These are phyloP conservation scores for Penicillium paradoxum DNA, from an alignment of 495 filamentous ascomycete genomes.

Conservation along the genomic window DNA sequence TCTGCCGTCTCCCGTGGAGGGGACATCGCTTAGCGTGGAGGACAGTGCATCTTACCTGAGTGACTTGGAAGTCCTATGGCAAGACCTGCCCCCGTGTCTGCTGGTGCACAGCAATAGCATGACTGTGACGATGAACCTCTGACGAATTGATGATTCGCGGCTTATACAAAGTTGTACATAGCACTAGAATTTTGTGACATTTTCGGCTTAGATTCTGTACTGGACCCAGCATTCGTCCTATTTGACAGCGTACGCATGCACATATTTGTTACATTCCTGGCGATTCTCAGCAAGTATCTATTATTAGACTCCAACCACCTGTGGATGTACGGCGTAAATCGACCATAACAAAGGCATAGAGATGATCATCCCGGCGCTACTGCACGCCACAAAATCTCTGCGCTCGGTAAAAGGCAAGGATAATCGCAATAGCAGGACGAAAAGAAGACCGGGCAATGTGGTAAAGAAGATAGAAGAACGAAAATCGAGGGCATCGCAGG, in stretches of 20 bases:
- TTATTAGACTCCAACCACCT: too few species aligned
- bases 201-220: background rate
- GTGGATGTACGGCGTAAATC: too few species aligned
- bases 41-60: slow-evolving; percentile 67
- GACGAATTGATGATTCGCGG: slow-evolving; percentile 17
- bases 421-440: background rate
- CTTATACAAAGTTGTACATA: slow-evolving; percentile 11
- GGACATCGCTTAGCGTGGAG: slow-evolving; percentile 63
- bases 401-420: background rate
- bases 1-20: slow-evolving; percentile 70
- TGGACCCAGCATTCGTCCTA: background rate
- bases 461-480: background rate
- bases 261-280: too few species aligned
- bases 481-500: too few species aligned
- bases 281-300: too few species aligned
- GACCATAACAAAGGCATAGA: slow-evolving; percentile 1
- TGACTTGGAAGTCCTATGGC: slow-evolving; percentile 71
- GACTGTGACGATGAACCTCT: slow-evolving; percentile 84
- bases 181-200: slow-evolving; percentile 1
- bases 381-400: slow-evolving; percentile 12
- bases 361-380: slow-evolving; percentile 9
- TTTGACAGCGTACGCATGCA: background rate
- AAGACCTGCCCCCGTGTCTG: slow-evolving; percentile 62
- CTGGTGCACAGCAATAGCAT: slow-evolving; percentile 86
- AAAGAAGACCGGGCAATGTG: background rate